phyloP scores from a whole-genome alignment of 2,329 filamentous ascomycete genomes.

The Cladosporium sp. region DNA sequence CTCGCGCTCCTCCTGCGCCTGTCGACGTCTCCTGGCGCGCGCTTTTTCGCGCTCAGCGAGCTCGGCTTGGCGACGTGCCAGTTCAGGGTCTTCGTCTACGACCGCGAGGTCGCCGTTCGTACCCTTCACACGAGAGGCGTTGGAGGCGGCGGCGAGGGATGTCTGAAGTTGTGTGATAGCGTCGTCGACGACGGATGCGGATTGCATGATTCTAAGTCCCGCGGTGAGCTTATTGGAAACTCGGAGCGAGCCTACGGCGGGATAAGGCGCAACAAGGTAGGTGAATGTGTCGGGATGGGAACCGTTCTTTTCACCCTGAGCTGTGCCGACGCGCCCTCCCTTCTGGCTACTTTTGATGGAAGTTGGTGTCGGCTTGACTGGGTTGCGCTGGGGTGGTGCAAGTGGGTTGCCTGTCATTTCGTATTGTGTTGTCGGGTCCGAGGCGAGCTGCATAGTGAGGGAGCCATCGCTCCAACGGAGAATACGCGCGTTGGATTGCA shows the following conservation, averaged over 20 bases:
- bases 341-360: slow-evolving; percentile 31
- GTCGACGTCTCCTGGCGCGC: slow-evolving; percentile 52
- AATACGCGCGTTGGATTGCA: slow-evolving; percentile 69
- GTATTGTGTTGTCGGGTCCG: slow-evolving; percentile 62
- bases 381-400: slow-evolving; percentile 52
- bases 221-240: slow-evolving; percentile 71
- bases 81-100: slow-evolving; percentile 67
- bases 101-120: slow-evolving; percentile 57
- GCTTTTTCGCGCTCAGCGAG: slow-evolving; percentile 66
- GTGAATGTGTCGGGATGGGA: slow-evolving; percentile 67
- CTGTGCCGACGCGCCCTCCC: slow-evolving; percentile 17
- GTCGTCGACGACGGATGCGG: slow-evolving; percentile 62
- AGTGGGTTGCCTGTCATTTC: slow-evolving; percentile 65
- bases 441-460: slow-evolving; percentile 66
- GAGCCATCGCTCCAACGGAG: slow-evolving; percentile 76
- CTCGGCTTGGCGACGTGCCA: slow-evolving; percentile 68
- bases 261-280: slow-evolving; percentile 67
- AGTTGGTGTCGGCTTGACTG: slow-evolving; percentile 44
- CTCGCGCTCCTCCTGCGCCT: slow-evolving; percentile 56
- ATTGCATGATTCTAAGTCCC: slow-evolving; percentile 62
- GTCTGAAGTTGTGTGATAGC: slow-evolving; percentile 63
- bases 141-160: slow-evolving; percentile 58
- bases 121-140: slow-evolving; percentile 44
- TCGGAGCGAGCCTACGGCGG: slow-evolving; percentile 61
- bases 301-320: slow-evolving; percentile 51